phyloP scores from a whole-genome alignment of 768 basidiomycete genomes.

The Xerocomellus dryophilus region DNA sequence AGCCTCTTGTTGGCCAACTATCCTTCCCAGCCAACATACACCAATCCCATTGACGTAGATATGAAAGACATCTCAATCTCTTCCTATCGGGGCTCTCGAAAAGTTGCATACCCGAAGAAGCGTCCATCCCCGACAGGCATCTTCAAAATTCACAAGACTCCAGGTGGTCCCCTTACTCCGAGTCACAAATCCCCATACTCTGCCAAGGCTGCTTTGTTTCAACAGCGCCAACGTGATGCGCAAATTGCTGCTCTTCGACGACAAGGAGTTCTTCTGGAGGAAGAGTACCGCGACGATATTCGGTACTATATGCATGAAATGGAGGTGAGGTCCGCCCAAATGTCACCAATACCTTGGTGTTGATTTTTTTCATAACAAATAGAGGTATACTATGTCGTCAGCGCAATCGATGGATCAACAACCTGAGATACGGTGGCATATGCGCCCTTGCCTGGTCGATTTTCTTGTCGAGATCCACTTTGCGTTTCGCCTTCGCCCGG shows the following conservation, averaged over 20 bases:
- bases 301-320: conserved; percentile 93
- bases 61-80: conserved; percentile 77
- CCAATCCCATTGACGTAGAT: conserved; percentile 32
- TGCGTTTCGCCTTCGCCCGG: conserved; percentile 94
- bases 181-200: conserved; percentile 64
- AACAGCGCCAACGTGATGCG: conserved; percentile 66
- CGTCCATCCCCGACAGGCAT: conserved; percentile 81
- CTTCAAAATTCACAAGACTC: conserved; percentile 62
- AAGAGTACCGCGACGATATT: conserved; percentile 94
- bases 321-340: conserved; percentile 69
- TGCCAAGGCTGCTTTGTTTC: conserved; percentile 54
- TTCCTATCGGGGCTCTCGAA: conserved; percentile 58
- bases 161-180: conserved; percentile 43
- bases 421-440: conserved; percentile 98
- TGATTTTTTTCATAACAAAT: conserved; percentile 6
- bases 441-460: conserved; percentile 98
- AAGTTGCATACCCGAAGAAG: conserved; percentile 76
- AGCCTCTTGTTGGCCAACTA: conserved; percentile 46
- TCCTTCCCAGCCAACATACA: conserved; percentile 40
- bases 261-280: conserved; percentile 81
- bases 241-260: conserved; percentile 67
- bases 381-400: conserved; percentile 88
- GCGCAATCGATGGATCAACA: conserved; percentile 98
- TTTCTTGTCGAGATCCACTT: conserved; percentile 99
- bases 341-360: background rate